Evolutionary conservation across 2,329 filamentous ascomycete species (phyloP).

Genomic region (Aspergillus japonicus): DNA sequence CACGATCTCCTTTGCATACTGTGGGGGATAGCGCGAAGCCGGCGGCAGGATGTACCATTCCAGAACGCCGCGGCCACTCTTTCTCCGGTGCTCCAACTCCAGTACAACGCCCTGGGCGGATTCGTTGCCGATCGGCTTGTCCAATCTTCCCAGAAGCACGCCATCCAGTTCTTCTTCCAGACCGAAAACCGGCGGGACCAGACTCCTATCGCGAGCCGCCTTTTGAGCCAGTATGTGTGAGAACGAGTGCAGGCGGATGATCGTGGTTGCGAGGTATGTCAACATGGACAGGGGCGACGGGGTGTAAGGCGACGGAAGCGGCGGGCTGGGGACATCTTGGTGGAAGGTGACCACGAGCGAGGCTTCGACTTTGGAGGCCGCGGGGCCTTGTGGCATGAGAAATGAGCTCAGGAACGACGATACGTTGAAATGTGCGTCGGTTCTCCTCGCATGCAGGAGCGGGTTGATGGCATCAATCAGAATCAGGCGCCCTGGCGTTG

Average conservation of each 20-base stretch:
- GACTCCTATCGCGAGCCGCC: constrained; percentile 71
- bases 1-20: constrained; percentile 51
- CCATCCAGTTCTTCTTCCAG: constrained; percentile 76
- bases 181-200: constrained; percentile 75
- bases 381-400: constrained; percentile 53
- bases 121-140: constrained; percentile 32
- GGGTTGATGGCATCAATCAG: constrained; percentile 78
- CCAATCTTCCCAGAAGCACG: constrained; percentile 64
- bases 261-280: constrained; percentile 81
- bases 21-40: constrained; percentile 46
- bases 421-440: constrained; percentile 56
- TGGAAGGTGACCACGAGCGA: constrained; percentile 82
- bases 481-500: constrained; percentile 64
- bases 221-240: constrained; percentile 72
- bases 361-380: constrained; percentile 43
- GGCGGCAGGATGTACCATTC: constrained; percentile 65
- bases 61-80: constrained; percentile 73
- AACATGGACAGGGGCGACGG: constrained; percentile 72
- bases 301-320: constrained; percentile 43
- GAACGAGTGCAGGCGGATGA: constrained; percentile 72
- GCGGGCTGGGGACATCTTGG: constrained; percentile 66
- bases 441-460: constrained; percentile 45
- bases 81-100: constrained; percentile 80
- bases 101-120: constrained; percentile 66
- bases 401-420: constrained; percentile 69